These are phyloP conservation scores for Trematosphaeria pertusa DNA, from an alignment of 2,329 filamentous ascomycete genomes.

Conservation along the genomic window DNA sequence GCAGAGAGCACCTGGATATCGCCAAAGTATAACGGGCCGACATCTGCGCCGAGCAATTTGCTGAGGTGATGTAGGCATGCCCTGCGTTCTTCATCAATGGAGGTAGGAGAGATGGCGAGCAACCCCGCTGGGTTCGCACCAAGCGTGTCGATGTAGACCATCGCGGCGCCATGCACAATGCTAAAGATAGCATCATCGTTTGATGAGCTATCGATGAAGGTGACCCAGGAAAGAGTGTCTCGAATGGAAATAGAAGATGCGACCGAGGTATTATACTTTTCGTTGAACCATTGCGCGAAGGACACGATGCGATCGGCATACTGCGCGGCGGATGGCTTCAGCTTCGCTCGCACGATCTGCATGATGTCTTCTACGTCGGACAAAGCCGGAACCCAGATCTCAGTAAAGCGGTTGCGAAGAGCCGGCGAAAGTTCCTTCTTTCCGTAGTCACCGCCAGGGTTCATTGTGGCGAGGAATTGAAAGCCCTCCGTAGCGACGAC, in stretches of 20 bases:
- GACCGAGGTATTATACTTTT: constrained; percentile 76
- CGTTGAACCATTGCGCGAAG: constrained; percentile 93
- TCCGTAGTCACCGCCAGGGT: constrained; percentile 96
- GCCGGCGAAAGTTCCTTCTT: constrained; percentile 97
- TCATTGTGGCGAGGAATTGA: constrained; percentile 99
- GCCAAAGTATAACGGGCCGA: constrained; percentile 69
- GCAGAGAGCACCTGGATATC: constrained; percentile 65
- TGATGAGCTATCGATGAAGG: constrained; percentile 80
- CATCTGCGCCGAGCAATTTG: constrained; percentile 69
- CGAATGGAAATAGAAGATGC: constrained; percentile 85
- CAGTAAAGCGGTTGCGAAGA: constrained; percentile 93
- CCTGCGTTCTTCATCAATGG: constrained; percentile 73
- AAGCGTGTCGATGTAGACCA: constrained; percentile 94
- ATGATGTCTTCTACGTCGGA: constrained; percentile 85
- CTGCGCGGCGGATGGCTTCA: constrained; percentile 62
- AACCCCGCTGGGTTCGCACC: constrained; percentile 94
- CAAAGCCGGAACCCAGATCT: constrained; percentile 95
- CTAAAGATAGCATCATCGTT: constrained; percentile 57
- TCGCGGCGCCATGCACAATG: constrained; percentile 84
- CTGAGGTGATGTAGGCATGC: constrained; percentile 77
- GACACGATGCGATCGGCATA: constrained; percentile 75
- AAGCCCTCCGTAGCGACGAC: constrained; percentile 80
- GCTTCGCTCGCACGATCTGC: constrained; percentile 82
- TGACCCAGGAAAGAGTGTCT: constrained; percentile 91
- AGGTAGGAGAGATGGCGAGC: constrained; percentile 73